phyloP scores from a whole-genome alignment of 176 grass and related monocot genomes.

The Ananas comosus region DNA sequence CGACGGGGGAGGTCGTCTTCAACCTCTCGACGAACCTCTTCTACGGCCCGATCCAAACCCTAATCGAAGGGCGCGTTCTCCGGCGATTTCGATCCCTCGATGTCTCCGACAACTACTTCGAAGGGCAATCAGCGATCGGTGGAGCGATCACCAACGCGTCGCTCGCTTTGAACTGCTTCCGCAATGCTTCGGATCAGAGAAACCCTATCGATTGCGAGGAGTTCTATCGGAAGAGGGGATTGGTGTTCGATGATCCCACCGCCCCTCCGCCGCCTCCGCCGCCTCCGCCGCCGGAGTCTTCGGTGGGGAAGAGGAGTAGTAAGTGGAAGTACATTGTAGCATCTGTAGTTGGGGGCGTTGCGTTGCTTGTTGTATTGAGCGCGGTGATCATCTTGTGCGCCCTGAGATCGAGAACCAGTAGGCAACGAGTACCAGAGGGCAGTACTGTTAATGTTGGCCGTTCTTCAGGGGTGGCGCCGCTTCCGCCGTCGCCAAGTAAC shows the following conservation, averaged over 20 bases:
- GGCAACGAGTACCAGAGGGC: neutral
- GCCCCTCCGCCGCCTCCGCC: neutral
- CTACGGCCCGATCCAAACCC: slow-evolving; percentile 38
- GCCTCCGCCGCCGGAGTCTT: neutral
- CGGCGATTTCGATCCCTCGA: slow-evolving; percentile 50
- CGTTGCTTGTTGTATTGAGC: slow-evolving; percentile 28
- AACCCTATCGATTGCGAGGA: slow-evolving; percentile 31
- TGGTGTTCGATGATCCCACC: neutral
- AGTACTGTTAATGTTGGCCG: slow-evolving; percentile 14
- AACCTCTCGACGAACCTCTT: slow-evolving; percentile 64
- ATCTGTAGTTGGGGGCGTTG: slow-evolving; percentile 35
- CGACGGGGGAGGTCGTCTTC: slow-evolving; percentile 19
- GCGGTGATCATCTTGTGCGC: slow-evolving; percentile 29
- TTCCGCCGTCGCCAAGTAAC: slow-evolving; percentile 4
- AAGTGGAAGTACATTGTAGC: slow-evolving; percentile 43
- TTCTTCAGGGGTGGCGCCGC: slow-evolving; percentile 36
- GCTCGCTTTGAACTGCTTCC: slow-evolving; percentile 53
- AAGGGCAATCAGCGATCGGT: slow-evolving; percentile 3
- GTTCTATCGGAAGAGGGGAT: slow-evolving; percentile 50
- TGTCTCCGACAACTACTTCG: slow-evolving; percentile 68
- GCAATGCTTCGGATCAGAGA: slow-evolving; percentile 36
- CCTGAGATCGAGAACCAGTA: slow-evolving; percentile 5
- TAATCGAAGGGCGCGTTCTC: slow-evolving; percentile 13
- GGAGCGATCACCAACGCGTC: slow-evolving; percentile 9
- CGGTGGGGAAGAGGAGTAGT: slow-evolving; percentile 10